Base-by-base conservation (phyloP, 208 protist genomes). In the Leishmania lainsoni region DNA sequence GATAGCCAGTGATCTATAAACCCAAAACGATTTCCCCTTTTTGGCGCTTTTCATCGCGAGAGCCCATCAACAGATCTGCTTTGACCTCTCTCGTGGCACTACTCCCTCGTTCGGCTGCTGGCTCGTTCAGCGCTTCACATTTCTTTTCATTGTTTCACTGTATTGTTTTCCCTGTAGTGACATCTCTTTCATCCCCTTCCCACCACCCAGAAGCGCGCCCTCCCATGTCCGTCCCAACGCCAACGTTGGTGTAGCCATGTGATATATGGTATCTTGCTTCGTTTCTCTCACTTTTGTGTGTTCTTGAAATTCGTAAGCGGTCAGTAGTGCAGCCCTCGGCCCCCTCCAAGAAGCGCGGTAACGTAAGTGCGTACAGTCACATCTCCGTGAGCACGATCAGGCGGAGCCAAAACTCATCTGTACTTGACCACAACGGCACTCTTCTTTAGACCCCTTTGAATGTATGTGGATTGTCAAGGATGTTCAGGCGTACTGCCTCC, bases 91-190 rank as follows among this genome's bases (percentile, higher is more conserved):
- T 78, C 61, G 20, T 78, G n/a, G 39, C 66, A n/a, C 9, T 49
- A 0, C 63, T 52, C 74, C 10, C 63, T 58, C 63, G 63, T 3
- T 69, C 16, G 17, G 17, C 29, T 52, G 29, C 56, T 39, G 56
- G 59, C n/a, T 17, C n/a, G 59, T n/a, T 35, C n/a, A 32, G 9
- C 26, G 9, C 48, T 2, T 42, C 10, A 10, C 9, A 17, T n/a
- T 5, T n/a, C 14, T 54, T 45, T 65, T 79, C 56, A 72, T 5
- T 58, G n/a, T 49, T 51, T 59, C 32, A 5, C 5, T 71, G 9
- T 17, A n/a, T 61, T 52, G 48, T 81, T 76, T 45, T 68, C 78
- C 54, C 68, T 76, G 70, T 76, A 81, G 70, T 5, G 70, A 70
- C 78, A 76, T 58, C 70, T 45, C 52, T 26, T 74, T 51, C 63